phyloP scores from a whole-genome alignment of 179 eudicot genomes.

The Pouteria campechiana region DNA sequence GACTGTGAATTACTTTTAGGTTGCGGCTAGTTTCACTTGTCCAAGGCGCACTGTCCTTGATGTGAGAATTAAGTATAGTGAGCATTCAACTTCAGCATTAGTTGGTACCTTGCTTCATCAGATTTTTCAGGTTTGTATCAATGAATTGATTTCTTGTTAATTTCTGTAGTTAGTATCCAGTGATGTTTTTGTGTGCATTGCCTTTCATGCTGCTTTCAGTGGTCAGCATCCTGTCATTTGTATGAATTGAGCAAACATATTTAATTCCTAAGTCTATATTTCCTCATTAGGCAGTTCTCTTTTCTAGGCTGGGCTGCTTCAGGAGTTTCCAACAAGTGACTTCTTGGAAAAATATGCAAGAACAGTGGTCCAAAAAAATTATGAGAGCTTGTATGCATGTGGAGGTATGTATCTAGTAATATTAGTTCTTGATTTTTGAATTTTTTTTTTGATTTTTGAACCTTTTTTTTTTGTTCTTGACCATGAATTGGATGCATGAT shows the following conservation, averaged over 20 bases:
- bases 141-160: background rate
- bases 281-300: background rate
- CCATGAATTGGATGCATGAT: too few species aligned
- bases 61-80: constrained; percentile 69
- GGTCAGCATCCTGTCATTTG: too few species aligned
- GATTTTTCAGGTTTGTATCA: constrained; percentile 83
- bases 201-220: too few species aligned
- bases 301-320: constrained; percentile 74
- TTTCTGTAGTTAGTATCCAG: too few species aligned
- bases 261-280: too few species aligned
- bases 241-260: too few species aligned
- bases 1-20: constrained; percentile 24
- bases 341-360: constrained; percentile 60
- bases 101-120: constrained; percentile 91
- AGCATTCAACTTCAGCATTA: constrained; percentile 74
- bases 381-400: constrained; percentile 89
- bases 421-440: too few species aligned
- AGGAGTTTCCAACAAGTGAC: constrained; percentile 58
- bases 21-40: constrained; percentile 88
- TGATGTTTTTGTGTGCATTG: too few species aligned
- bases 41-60: constrained; percentile 88
- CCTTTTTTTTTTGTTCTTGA: too few species aligned
- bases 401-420: constrained; percentile 53
- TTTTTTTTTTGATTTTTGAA: too few species aligned
- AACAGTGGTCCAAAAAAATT: constrained; percentile 51